Evolutionary conservation across 2,329 filamentous ascomycete species (phyloP).

Genomic region (Parascedosporium putredinis): DNA sequence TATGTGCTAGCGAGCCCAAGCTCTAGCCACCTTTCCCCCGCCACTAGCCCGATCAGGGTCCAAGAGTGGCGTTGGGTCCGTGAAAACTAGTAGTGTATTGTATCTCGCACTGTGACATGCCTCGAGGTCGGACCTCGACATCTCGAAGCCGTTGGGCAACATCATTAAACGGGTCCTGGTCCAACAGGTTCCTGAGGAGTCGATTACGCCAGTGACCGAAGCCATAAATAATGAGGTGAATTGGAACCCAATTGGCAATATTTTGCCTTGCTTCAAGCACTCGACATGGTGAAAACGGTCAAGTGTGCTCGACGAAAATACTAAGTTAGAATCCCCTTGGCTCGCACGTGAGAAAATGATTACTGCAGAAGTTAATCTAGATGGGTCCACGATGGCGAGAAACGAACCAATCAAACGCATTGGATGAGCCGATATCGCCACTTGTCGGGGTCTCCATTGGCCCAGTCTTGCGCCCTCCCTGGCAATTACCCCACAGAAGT

Average conservation of each 20-base stretch:
- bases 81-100: neutral
- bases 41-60: neutral
- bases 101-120: neutral
- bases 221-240: too few species aligned
- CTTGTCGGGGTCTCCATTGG: conserved; percentile 2
- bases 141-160: too few species aligned
- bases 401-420: neutral
- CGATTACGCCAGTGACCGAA: too few species aligned
- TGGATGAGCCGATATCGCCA: conserved; percentile 6
- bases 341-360: neutral
- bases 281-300: too few species aligned
- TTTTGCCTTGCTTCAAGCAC: too few species aligned
- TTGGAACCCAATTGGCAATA: too few species aligned
- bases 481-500: conserved; percentile 4
- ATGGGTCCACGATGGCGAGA: neutral
- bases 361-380: neutral
- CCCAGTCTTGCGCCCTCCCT: neutral
- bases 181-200: too few species aligned
- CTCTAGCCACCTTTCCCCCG: neutral
- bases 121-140: neutral
- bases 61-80: neutral
- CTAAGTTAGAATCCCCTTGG: too few species aligned
- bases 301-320: too few species aligned
- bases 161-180: too few species aligned
- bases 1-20: too few species aligned